Conservation (phyloP, 257 asterid genomes). For the Linaria vulgaris region DNA sequence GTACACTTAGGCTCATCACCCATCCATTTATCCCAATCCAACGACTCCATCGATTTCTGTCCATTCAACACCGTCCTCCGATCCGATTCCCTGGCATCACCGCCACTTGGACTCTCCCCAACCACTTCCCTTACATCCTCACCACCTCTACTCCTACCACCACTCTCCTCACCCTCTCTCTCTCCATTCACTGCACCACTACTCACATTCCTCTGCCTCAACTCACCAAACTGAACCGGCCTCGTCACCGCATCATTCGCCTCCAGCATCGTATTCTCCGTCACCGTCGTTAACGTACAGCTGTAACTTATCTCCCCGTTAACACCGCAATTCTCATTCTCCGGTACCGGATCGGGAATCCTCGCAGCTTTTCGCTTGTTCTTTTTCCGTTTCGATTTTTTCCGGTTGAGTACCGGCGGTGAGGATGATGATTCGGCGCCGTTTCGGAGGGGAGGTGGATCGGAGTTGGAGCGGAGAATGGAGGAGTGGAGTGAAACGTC, state of each 20-base stretch:
- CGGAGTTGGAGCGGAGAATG: slow-evolving; percentile 48
- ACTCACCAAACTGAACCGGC: slow-evolving; percentile 44
- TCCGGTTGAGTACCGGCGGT: slow-evolving; percentile 13
- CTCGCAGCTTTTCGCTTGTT: slow-evolving; percentile 33
- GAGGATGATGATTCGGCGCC: slow-evolving; percentile 34
- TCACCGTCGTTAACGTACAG: slow-evolving; percentile 38
- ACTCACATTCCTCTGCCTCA: slow-evolving; percentile 86
- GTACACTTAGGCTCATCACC: slow-evolving; percentile 65
- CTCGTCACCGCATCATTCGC: slow-evolving; percentile 35
- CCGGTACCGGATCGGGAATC: slow-evolving; percentile 23
- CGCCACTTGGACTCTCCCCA: slow-evolving; percentile 27
- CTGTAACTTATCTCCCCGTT: slow-evolving; percentile 40
- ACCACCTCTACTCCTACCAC: slow-evolving; percentile 33
- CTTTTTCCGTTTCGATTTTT: slow-evolving; percentile 43
- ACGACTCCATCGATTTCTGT: slow-evolving; percentile 55
- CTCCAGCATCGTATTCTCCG: slow-evolving; percentile 40
- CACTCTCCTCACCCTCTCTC: slow-evolving; percentile 47
- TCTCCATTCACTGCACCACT: slow-evolving; percentile 39
- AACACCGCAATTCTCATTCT: slow-evolving; percentile 24
- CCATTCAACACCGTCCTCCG: slow-evolving; percentile 45
- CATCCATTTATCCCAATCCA: slow-evolving; percentile 86
- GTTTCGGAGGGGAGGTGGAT: slow-evolving; percentile 35
- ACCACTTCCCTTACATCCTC: slow-evolving; percentile 34
- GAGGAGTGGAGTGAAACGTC: slow-evolving; percentile 32
- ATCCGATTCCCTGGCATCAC: slow-evolving; percentile 32